Evolutionary conservation across 495 filamentous ascomycete genomes (phyloP), one percentile per base, ranked within the genome.

Genomic region (Xylaria castorea): DNA sequence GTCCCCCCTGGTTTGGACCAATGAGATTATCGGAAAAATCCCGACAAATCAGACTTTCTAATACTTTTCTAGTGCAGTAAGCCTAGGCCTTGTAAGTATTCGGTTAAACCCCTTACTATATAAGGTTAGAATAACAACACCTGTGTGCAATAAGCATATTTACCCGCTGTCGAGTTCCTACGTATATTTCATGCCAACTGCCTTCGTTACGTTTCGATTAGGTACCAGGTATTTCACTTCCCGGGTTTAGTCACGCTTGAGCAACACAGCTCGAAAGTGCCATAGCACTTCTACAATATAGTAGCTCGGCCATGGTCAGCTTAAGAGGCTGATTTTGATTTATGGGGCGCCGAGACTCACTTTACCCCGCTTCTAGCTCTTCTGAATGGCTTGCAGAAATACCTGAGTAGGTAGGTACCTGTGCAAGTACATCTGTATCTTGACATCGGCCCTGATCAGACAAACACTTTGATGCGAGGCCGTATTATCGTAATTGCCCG

Each of bases 11-110:
- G 44, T n/a, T 4, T 36, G 5, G 27, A 22, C 63, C 63, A 66
- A 66, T 50, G 25, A 66, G 4, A 50, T 34, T 9, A 7, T 14
- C 3, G 25, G 27, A 6, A 20, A 64, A 42, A 40, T 64, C 36
- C 61, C 61, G 42, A 46, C 50, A 27, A 64, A 30, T 44, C 38
- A 46, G 36, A 64, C 38, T 40, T 64, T 46, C 44, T 30, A 66
- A 16, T 42, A 3, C 44, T 27, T 4, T 62, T 18, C 36, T 60
- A 60, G 55, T 32, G 30, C 30, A 30, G n/a, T 36, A 36, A 36
- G 44, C 44, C 44, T 18, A 11, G 14, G 51, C n/a, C 51, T 42
- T 27, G 11, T 25, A n/a, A 30, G n/a, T n/a, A 32, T 62, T 22
- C 42, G 11, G 34, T 7, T 32, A 25, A 6, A 36, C n/a, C 14